A percentile compares a stretch with the other conserved stretches of the same genome.
Evolutionary conservation across 139 green algal genomes (phyloP).

Genomic region (Picochlorum sp.): DNA sequence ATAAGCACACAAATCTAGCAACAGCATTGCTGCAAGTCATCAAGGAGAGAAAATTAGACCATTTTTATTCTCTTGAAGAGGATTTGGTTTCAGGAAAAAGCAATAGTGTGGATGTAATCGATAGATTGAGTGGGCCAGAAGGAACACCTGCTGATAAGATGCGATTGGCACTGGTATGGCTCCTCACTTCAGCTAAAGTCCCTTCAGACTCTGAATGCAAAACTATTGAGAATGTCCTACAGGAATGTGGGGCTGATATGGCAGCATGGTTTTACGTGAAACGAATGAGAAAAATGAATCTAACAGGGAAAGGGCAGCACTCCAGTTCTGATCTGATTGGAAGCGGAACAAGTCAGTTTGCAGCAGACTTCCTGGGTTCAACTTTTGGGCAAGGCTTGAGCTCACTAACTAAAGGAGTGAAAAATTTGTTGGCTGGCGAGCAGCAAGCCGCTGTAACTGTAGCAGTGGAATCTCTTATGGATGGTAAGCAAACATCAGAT

Average conservation of each 20-base stretch:
- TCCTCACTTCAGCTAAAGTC: constrained; percentile 53
- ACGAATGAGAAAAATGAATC: constrained; percentile 76
- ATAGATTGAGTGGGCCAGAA: constrained; percentile 35
- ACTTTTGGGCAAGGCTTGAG: constrained; percentile 78
- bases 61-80: constrained; percentile 73
- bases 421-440: constrained; percentile 76
- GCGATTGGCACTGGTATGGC: constrained; percentile 75
- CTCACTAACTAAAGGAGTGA: constrained; percentile 82
- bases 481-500: constrained; percentile 54
- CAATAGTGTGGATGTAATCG: constrained; percentile 43
- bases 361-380: constrained; percentile 78
- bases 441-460: constrained; percentile 63
- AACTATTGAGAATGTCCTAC: background rate
- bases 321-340: constrained; percentile 2
- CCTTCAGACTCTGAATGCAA: constrained; percentile 21
- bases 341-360: constrained; percentile 19
- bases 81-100: constrained; percentile 73
- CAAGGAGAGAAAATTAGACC: constrained; percentile 75
- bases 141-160: constrained; percentile 77
- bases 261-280: constrained; percentile 79
- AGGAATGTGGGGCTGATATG: constrained; percentile 44
- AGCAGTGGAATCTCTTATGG: constrained; percentile 83
- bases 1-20: constrained; percentile 98
- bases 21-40: constrained; percentile 79
- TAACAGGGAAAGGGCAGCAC: constrained; percentile 37